Base-by-base conservation (phyloP, 2,329 filamentous ascomycete genomes). In the Dryadomyces quercivorus region DNA sequence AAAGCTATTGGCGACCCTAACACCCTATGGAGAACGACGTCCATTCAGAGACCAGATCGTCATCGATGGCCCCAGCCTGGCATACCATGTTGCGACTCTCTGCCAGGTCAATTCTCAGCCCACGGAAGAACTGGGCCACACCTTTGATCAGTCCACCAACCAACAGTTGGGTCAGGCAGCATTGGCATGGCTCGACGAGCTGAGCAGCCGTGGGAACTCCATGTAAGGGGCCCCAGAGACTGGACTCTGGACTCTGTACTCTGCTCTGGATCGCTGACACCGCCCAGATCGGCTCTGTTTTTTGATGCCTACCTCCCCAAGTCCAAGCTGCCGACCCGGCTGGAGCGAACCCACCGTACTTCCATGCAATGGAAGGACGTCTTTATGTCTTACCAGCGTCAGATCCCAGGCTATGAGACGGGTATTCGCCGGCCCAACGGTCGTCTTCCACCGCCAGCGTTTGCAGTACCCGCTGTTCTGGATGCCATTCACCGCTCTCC, bases 261-360 rank as follows among this genome's bases (percentile, higher is more conserved):
- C 4, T n/a, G 9, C 3, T n/a, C 1, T 4, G 21, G 7, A 34
- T n/a, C 18, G 10, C 20, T 40, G 18, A 50, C 26, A n/a, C 9
- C 10, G 15, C 21, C 58, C 66, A 87, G 83, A 60, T 70, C 79
- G 56, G 80, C 76, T 49, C 86, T 96, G 53, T 90, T 85, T 65
- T 96, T 97, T 62, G 92, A 97, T 66, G 90, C 90, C 15, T 84
- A 81, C 55, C 74, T 97, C 1, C 92, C 92, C 0, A 56, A 65
- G 0, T 67, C 73, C 5, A 95, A 95, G 64, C 74, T 76, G 38
- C 65, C 70, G 0, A 79, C 81, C 7, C 78, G 89, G 5, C 69
- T 83, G 51, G 67, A 75, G 10, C 76, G 89, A 38, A 72, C 86
- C 40, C 71, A 80, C 51, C 75, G 72, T 20, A 78, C 74, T 21